phyloP scores from a whole-genome alignment of 305 asterid species.

The Fraxinus albicans region DNA sequence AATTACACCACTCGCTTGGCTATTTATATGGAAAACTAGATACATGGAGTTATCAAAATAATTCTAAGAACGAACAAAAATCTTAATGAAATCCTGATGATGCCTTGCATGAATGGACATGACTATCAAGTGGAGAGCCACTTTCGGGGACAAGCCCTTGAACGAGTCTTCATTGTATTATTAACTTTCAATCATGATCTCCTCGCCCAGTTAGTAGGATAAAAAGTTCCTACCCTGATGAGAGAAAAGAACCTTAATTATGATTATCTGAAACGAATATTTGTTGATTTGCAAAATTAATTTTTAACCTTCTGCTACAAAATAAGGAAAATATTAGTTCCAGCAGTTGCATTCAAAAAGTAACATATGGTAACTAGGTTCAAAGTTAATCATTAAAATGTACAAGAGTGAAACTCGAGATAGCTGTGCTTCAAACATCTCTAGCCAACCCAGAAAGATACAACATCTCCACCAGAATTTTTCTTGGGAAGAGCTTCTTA shows the following conservation, averaged over 20 bases:
- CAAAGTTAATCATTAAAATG: not conserved
- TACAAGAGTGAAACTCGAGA: not conserved
- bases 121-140: not conserved
- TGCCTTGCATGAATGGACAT: not conserved
- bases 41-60: not conserved
- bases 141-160: slow-evolving; percentile 3
- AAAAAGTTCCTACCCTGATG: not conserved
- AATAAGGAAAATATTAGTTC: not conserved
- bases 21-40: not conserved
- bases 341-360: not conserved
- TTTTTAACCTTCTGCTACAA: not conserved
- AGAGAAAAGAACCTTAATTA: not conserved
- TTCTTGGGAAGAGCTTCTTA: slow-evolving; percentile 30
- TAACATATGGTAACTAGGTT: not conserved
- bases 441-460: slow-evolving; percentile 58
- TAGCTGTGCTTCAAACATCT: slow-evolving; percentile 55
- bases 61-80: not conserved
- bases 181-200: too few species aligned
- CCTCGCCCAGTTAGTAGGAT: not conserved
- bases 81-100: not conserved
- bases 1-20: not conserved
- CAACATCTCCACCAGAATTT: slow-evolving; percentile 47
- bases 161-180: not conserved
- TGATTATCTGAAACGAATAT: not conserved
- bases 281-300: not conserved